Percentiles rank a stretch among this genome's conserved stretches.
Conservation (phyloP, 2,329 filamentous ascomycete species). For the Rhynchosporium graminicola region DNA sequence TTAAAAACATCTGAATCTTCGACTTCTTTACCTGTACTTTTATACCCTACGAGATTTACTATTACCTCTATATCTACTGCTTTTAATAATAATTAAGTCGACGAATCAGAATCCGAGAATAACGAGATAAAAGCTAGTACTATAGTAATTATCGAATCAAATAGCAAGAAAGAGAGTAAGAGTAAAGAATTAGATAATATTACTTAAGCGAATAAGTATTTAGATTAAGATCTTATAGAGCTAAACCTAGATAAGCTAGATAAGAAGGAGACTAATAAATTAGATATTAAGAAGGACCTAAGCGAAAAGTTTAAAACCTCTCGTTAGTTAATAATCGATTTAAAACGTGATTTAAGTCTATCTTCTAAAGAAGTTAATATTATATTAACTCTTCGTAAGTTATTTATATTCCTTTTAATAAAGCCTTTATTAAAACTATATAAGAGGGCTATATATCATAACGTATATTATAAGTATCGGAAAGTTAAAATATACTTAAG, state of each 20-base stretch:
- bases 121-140: not conserved
- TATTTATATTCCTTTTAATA: not conserved
- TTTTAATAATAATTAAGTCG: not conserved
- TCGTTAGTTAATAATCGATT: not conserved
- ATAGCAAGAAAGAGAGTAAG: not conserved
- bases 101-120: too few relatives aligned
- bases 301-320: slow-evolving; percentile 3
- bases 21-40: not conserved
- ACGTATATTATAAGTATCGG: not conserved
- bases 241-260: not conserved
- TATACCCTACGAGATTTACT: not conserved
- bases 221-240: not conserved
- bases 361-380: not conserved
- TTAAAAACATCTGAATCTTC: not conserved
- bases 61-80: not conserved
- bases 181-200: not conserved
- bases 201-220: not conserved
- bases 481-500: not conserved
- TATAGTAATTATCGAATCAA: not conserved
- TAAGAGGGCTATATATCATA: not conserved
- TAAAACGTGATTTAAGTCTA: not conserved
- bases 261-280: not conserved
- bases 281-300: not conserved
- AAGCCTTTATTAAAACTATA: not conserved
- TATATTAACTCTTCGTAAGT: not conserved